A percentile compares a stretch with the other conserved stretches of the same genome.
These are phyloP conservation scores for Sisymbrium altissimum DNA, from an alignment of 345 rosid species.

Conservation along the genomic window DNA sequence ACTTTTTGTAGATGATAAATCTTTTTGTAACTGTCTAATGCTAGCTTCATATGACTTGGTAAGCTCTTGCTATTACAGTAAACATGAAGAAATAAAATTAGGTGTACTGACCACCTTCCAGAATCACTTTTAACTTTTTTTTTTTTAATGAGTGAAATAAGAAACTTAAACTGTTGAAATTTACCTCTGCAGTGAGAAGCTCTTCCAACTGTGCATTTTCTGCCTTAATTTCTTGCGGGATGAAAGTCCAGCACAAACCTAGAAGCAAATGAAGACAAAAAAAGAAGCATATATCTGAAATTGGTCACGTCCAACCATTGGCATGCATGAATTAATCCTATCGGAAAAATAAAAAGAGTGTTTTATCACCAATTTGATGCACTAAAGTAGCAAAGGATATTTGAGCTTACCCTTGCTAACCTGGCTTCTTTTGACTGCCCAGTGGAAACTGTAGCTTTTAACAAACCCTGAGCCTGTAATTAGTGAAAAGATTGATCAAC, in stretches of 20 bases:
- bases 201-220: constrained; percentile 99
- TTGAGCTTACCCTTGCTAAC: constrained; percentile 80
- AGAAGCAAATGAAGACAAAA: constrained; percentile 10
- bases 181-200: constrained; percentile 94
- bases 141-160: constrained; percentile 1
- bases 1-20: constrained; percentile 64
- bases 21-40: constrained; percentile 81
- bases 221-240: constrained; percentile 89
- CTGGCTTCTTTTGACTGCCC: constrained; percentile 99
- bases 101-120: constrained; percentile 9
- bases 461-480: constrained; percentile 90
- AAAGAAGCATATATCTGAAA: neutral
- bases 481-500: constrained; percentile 29
- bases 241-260: constrained; percentile 97
- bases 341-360: neutral
- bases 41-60: constrained; percentile 83
- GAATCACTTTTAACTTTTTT: constrained; percentile 6
- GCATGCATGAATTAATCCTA: constrained; percentile 12
- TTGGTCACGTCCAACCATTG: neutral
- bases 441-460: constrained; percentile 73
- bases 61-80: constrained; percentile 75
- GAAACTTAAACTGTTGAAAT: neutral
- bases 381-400: neutral
- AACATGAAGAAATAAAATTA: constrained; percentile 25
- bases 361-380: neutral